Evolutionary conservation across 352 stramenopile genomes (phyloP), one percentile per base, ranked within the genome.

Genomic region (Globisporangium acanthophoron): DNA sequence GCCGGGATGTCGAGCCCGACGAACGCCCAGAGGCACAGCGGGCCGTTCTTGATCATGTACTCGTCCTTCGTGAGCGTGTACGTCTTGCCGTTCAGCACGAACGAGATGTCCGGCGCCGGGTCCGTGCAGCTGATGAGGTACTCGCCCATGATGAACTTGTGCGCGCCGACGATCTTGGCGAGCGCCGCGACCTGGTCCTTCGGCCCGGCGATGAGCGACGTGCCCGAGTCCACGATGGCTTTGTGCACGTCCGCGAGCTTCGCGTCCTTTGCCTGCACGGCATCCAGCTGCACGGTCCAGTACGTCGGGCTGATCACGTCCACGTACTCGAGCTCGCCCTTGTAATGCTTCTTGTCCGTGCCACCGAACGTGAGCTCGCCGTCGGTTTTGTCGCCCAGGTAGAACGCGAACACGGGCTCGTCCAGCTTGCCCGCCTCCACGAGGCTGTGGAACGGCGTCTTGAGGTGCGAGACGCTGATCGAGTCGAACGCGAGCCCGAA

Each of bases 41-140:
- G 54, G 4, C 60, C 60, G 48, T 61, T 60, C 66, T 97, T 78
- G 68, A 98, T 90, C 18, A 97, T 76, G 65, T 97, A 95, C 47
- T 97, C 78, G 40, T 92, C 75, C 66, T 91, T 86, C 54, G 78
- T 77, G 46, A 98, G 78, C 27, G 74, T 83, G 64, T 94, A 98
- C 39, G 74, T 75, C 44, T 88, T 91, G 53, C 90, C 91, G 56
- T 74, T 77, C 65, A 98, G 80, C 41, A 69, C 77, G 52, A 97
- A 97, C 29, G 78, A 77, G 55, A 98, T 85, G 66, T 97, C 81
- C 5, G 93, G 92, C 45, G 78, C 75, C 1, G 89, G 61, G 47
- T 70, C 80, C 27, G 72, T 71, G 73, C 95, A 98, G 66, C 96
- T 89, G 66, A 98, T 91, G 27, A 91, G 85, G 69, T 97, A 98